Percentiles rank a stretch among this genome's conserved stretches.
These are phyloP conservation scores for Phytophthora pinifolia DNA, from an alignment of 352 stramenopile genomes.

Conservation along the genomic window DNA sequence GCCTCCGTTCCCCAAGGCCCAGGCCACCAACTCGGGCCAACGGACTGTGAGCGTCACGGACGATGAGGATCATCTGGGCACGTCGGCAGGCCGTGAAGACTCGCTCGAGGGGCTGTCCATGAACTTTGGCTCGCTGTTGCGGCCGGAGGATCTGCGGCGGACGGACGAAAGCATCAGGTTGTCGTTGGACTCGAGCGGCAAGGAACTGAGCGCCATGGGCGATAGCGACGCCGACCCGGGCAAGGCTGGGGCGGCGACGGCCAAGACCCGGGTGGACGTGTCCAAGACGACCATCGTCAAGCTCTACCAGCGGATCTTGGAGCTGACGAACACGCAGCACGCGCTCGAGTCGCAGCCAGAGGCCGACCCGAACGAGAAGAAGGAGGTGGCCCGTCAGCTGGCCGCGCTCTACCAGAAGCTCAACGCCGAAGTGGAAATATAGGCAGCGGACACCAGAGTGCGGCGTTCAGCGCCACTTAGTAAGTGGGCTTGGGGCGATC, in stretches of 20 bases:
- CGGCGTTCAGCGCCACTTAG: slow-evolving; percentile 5
- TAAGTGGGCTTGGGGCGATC: no score
- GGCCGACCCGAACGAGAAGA: slow-evolving; percentile 37
- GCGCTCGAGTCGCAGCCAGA: slow-evolving; percentile 43
- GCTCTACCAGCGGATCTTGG: slow-evolving; percentile 65
- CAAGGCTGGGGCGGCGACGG: slow-evolving; percentile 6
- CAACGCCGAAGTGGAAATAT: slow-evolving; percentile 37
- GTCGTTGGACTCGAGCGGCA: slow-evolving; percentile 35
- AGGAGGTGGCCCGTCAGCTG: slow-evolving; percentile 43
- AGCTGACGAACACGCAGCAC: slow-evolving; percentile 62
- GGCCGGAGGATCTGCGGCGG: slow-evolving; percentile 33
- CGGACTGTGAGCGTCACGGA: slow-evolving; percentile 35
- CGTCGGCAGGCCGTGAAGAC: slow-evolving; percentile 12
- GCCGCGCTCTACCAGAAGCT: slow-evolving; percentile 56
- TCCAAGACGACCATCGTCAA: slow-evolving; percentile 52
- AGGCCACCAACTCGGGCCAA: slow-evolving; percentile 26
- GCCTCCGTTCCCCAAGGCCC: slow-evolving; percentile 20
- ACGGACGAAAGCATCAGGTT: slow-evolving; percentile 46
- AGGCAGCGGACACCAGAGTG: slow-evolving; percentile 27
- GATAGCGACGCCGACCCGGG: slow-evolving; percentile 10
- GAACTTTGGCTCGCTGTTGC: slow-evolving; percentile 42
- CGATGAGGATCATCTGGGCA: slow-evolving; percentile 42
- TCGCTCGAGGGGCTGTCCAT: slow-evolving; percentile 36
- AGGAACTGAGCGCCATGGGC: slow-evolving; percentile 30
- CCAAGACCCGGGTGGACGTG: slow-evolving; percentile 18